These are phyloP conservation scores for Neurospora pannonica DNA, from an alignment of 495 filamentous ascomycete species.

Conservation along the genomic window DNA sequence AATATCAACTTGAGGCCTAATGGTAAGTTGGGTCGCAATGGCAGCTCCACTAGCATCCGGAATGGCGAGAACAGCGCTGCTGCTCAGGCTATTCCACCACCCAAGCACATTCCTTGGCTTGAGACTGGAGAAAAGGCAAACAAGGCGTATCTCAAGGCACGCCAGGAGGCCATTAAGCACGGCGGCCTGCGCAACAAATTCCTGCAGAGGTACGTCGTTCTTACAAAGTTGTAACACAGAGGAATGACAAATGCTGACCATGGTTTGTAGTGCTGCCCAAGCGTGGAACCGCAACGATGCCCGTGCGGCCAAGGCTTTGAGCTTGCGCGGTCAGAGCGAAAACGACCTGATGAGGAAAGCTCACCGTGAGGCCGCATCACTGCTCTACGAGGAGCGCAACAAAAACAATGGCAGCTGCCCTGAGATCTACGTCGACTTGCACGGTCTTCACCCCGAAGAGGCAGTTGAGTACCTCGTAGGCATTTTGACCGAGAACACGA, in stretches of 20 bases:
- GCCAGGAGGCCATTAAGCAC: constrained; percentile 92
- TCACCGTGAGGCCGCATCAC: constrained; percentile 85
- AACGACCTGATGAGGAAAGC: constrained; percentile 96
- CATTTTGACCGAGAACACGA: constrained; percentile 71
- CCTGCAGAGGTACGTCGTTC: constrained; percentile 64
- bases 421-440: constrained; percentile 90
- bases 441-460: constrained; percentile 95
- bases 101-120: constrained; percentile 92
- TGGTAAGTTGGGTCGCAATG: constrained; percentile 41
- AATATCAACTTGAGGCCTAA: constrained; percentile 39
- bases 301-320: constrained; percentile 88
- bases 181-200: constrained; percentile 95
- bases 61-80: constrained; percentile 71
- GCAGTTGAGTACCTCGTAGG: constrained; percentile 89
- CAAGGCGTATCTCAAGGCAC: constrained; percentile 85
- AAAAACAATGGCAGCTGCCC: constrained; percentile 49
- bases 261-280: constrained; percentile 68
- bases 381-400: constrained; percentile 92
- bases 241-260: constrained; percentile 14
- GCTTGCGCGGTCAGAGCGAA: constrained; percentile 87
- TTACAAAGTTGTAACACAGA: not conserved
- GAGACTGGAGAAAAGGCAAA: constrained; percentile 90
- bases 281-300: constrained; percentile 99
- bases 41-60: constrained; percentile 42
- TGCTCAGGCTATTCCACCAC: constrained; percentile 71